Evolutionary conservation across 2,329 filamentous ascomycete genomes (phyloP).

Genomic region (Aspergillus novofumigatus): DNA sequence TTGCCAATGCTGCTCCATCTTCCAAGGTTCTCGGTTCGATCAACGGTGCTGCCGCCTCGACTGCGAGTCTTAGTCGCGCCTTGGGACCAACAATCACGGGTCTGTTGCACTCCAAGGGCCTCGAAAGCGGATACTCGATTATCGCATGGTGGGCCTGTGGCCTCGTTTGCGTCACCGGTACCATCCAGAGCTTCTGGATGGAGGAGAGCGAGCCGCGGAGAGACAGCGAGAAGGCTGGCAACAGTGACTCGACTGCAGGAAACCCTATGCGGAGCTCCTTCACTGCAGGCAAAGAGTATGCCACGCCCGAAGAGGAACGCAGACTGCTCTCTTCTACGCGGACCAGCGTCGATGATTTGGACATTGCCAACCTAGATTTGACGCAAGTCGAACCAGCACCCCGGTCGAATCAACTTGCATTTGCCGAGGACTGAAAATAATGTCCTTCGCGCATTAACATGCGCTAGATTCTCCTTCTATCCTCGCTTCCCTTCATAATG

Average conservation of each 20-base stretch:
- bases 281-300: slow-evolving; percentile 19
- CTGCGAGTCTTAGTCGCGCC: slow-evolving; percentile 81
- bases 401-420: slow-evolving; percentile 6
- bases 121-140: slow-evolving; percentile 76
- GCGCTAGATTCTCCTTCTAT: background rate
- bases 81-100: slow-evolving; percentile 88
- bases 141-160: slow-evolving; percentile 92
- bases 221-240: slow-evolving; percentile 35
- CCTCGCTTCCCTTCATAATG: background rate
- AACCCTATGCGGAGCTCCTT: slow-evolving; percentile 20
- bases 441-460: background rate
- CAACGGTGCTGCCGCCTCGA: slow-evolving; percentile 87
- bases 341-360: slow-evolving; percentile 33
- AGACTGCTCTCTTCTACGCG: slow-evolving; percentile 33
- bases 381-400: slow-evolving; percentile 11
- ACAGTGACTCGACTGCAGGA: slow-evolving; percentile 26
- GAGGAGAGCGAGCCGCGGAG: slow-evolving; percentile 54
- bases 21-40: slow-evolving; percentile 82
- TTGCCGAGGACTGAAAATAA: slow-evolving; percentile 4
- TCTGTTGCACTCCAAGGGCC: slow-evolving; percentile 73
- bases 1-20: slow-evolving; percentile 82
- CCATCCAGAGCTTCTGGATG: slow-evolving; percentile 70
- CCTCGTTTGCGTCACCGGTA: slow-evolving; percentile 69
- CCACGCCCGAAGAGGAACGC: slow-evolving; percentile 30
- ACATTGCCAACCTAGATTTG: slow-evolving; percentile 24